Percentiles rank a stretch among this genome's conserved stretches.
phyloP scores from a whole-genome alignment of 331 rosid genomes.

The Rhamnella rubrinervis region DNA sequence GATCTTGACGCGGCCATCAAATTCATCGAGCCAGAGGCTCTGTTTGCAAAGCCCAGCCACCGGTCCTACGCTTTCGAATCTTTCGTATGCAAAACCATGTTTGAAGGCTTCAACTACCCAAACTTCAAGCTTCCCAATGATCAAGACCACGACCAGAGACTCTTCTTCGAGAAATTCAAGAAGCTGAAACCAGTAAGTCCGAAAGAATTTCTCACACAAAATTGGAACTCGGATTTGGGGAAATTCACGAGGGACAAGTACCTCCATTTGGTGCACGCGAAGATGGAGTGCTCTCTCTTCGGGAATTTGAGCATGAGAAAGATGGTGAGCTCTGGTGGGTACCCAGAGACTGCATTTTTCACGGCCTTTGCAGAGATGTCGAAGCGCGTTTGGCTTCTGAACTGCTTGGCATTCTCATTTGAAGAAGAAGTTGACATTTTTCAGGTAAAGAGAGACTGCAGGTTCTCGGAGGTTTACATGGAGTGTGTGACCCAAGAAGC shows the following conservation, averaged over 20 bases:
- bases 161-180: slow-evolving; percentile 64
- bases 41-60: slow-evolving; percentile 52
- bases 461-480: slow-evolving; percentile 94
- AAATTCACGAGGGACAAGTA: slow-evolving; percentile 65
- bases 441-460: slow-evolving; percentile 60
- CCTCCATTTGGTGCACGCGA: slow-evolving; percentile 73
- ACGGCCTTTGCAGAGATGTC: slow-evolving; percentile 75
- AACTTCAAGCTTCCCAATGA: slow-evolving; percentile 36
- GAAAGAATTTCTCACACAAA: slow-evolving; percentile 41
- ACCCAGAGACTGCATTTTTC: slow-evolving; percentile 75
- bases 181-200: slow-evolving; percentile 46
- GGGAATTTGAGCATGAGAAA: slow-evolving; percentile 69
- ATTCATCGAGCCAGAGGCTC: slow-evolving; percentile 61
- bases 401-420: slow-evolving; percentile 65
- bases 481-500: slow-evolving; percentile 57
- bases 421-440: slow-evolving; percentile 51
- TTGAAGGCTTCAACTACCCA: slow-evolving; percentile 68
- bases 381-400: slow-evolving; percentile 70
- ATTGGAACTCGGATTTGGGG: slow-evolving; percentile 56
- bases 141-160: not conserved
- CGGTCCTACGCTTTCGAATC: slow-evolving; percentile 68
- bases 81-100: slow-evolving; percentile 62
- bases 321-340: slow-evolving; percentile 61
- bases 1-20: slow-evolving; percentile 68
- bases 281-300: slow-evolving; percentile 90